phyloP scores from a whole-genome alignment of 805 yeast species.

The Monosporozyma siamensis region DNA sequence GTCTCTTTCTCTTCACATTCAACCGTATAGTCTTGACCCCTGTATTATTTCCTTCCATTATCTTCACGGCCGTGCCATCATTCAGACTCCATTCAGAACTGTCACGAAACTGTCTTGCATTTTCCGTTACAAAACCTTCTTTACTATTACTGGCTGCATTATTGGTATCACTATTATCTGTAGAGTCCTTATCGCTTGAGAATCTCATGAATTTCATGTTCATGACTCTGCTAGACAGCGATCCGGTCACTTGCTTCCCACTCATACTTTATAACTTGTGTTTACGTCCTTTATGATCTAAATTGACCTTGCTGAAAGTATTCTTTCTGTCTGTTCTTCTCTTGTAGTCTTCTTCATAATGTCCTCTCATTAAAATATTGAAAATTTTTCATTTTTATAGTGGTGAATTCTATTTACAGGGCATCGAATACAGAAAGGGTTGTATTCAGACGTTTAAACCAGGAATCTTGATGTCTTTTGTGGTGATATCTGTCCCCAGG shows the following conservation, averaged over 20 bases:
- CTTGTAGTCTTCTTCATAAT: neutral
- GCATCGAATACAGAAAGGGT: too few relatives aligned
- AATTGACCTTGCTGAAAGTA: too few relatives aligned
- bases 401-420: too few relatives aligned
- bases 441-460: constrained; percentile 19
- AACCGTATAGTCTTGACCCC: neutral
- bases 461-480: constrained; percentile 23
- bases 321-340: neutral
- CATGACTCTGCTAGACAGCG: constrained; percentile 60
- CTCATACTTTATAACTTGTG: constrained; percentile 1
- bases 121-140: neutral
- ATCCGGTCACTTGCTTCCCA: constrained; percentile 16
- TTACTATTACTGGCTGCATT: constrained; percentile 17
- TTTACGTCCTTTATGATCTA: neutral
- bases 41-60: constrained; percentile 6
- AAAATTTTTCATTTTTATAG: neutral
- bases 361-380: neutral
- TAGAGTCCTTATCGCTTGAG: constrained; percentile 29
- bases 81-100: constrained; percentile 16
- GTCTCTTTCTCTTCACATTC: neutral
- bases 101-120: constrained; percentile 10
- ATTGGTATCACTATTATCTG: constrained; percentile 25
- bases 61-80: neutral
- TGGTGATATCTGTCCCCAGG: constrained; percentile 16
- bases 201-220: constrained; percentile 72